Conservation (phyloP, 202 grass and related monocot genomes). For the Elaeis oleifera region DNA sequence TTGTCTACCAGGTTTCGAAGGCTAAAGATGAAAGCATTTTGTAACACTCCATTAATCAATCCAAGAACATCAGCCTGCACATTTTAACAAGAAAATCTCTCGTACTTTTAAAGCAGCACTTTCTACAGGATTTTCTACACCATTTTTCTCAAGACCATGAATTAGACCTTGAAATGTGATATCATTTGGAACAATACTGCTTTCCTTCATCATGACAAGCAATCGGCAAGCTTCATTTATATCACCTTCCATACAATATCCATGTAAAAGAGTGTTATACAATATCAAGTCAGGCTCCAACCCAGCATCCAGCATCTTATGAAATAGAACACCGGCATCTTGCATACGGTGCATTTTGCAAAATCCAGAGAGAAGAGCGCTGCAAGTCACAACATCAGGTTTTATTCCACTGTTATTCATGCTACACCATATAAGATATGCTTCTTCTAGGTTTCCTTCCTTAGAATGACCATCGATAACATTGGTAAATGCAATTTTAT, state of each 20-base stretch:
- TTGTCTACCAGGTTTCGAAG: no score
- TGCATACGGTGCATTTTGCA: slow-evolving; percentile 18
- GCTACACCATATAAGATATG: slow-evolving; percentile 22
- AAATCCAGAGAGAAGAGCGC: slow-evolving; percentile 18
- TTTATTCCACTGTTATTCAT: slow-evolving; percentile 10
- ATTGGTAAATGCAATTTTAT: slow-evolving; percentile 20
- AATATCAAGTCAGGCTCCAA: slow-evolving; percentile 22
- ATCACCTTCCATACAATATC: slow-evolving; percentile 21
- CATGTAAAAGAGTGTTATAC: slow-evolving; percentile 20
- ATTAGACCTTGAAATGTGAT: slow-evolving; percentile 6
- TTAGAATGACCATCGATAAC: slow-evolving; percentile 14
- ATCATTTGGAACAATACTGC: slow-evolving; percentile 14
- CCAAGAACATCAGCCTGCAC: neutral
- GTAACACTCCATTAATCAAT: neutral
- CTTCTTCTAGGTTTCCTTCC: slow-evolving; percentile 18
- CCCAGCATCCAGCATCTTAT: slow-evolving; percentile 24
- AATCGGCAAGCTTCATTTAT: slow-evolving; percentile 8
- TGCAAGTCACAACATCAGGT: slow-evolving; percentile 23
- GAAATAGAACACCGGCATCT: slow-evolving; percentile 19
- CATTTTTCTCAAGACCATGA: slow-evolving; percentile 18
- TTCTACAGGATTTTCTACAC: slow-evolving; percentile 13
- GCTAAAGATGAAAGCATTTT: neutral
- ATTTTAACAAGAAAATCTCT: slow-evolving; percentile 5
- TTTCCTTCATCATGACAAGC: slow-evolving; percentile 18
- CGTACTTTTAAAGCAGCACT: slow-evolving; percentile 1